A percentile compares a stretch with the other conserved stretches of the same genome.
phyloP scores from a whole-genome alignment of 306 rosid genomes.

The Mucuna pruriens region DNA sequence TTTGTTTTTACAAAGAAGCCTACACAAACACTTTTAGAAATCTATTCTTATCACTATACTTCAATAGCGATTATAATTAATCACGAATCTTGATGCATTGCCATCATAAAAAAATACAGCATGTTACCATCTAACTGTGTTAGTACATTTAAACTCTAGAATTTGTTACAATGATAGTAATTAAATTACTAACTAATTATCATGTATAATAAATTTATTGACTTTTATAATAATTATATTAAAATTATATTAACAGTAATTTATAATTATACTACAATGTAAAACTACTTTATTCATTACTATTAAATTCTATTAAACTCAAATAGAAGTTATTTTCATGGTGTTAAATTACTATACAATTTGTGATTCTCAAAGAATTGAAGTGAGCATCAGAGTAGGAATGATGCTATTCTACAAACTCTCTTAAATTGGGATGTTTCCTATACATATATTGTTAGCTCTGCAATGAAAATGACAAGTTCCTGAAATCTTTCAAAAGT shows the following conservation, averaged over 20 bases:
- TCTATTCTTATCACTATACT: background rate
- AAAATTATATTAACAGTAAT: too few species aligned
- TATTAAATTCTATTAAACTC: too few species aligned
- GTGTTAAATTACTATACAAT: slow-evolving; percentile 36
- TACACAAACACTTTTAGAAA: background rate
- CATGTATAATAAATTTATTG: too few species aligned
- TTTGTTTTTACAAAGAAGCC: background rate
- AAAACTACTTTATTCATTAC: too few species aligned
- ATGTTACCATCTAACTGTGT: background rate
- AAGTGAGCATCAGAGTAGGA: slow-evolving; percentile 37
- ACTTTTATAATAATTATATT: too few species aligned
- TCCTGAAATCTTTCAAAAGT: slow-evolving; percentile 38
- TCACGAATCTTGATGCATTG: background rate
- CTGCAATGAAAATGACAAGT: slow-evolving; percentile 35
- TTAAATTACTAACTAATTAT: too few species aligned
- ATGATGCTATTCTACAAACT: slow-evolving; percentile 33
- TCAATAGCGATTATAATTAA: background rate
- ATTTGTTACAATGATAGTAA: too few species aligned
- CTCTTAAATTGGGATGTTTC: slow-evolving; percentile 33
- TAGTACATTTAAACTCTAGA: background rate
- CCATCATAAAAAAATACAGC: background rate
- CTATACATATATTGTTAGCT: slow-evolving; percentile 50
- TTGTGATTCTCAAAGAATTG: slow-evolving; percentile 41
- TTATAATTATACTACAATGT: too few species aligned
- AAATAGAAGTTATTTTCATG: slow-evolving; percentile 10